These are phyloP conservation scores for Achlya hypogyna DNA, from an alignment of 352 stramenopile species.

Conservation along the genomic window DNA sequence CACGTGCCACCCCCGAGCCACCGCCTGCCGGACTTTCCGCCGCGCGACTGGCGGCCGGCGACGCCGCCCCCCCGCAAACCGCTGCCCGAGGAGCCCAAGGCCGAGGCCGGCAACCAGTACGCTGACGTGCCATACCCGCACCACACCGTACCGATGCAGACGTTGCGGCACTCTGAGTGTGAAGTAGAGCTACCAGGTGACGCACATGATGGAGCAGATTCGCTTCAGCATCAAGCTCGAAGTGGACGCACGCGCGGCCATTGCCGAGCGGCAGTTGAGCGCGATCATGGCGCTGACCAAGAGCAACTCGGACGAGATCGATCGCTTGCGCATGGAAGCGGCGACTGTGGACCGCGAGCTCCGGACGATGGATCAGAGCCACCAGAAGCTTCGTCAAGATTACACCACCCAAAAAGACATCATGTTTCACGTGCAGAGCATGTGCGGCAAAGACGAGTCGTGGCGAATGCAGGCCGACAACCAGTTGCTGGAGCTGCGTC, in stretches of 20 bases:
- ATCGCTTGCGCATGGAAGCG: slow-evolving; percentile 57
- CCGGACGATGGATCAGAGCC: slow-evolving; percentile 64
- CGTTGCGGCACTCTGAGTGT: too few relatives aligned
- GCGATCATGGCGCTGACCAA: slow-evolving; percentile 66
- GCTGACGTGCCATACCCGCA: background rate
- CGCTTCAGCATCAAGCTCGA: slow-evolving; percentile 74
- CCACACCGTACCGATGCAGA: background rate
- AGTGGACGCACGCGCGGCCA: slow-evolving; percentile 62
- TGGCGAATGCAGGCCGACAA: slow-evolving; percentile 81
- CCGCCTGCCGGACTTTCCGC: background rate
- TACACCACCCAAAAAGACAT: slow-evolving; percentile 78
- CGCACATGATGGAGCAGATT: slow-evolving; percentile 81
- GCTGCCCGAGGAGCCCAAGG: background rate
- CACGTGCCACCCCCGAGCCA: background rate
- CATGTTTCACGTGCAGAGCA: slow-evolving; percentile 63
- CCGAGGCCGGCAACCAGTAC: background rate
- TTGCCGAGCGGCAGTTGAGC: slow-evolving; percentile 70
- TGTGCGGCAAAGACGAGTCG: slow-evolving; percentile 79
- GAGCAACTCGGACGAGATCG: slow-evolving; percentile 56
- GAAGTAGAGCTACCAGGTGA: slow-evolving; percentile 60
- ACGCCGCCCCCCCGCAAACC: background rate
- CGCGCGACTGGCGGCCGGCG: background rate
- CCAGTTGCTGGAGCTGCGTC: slow-evolving; percentile 61
- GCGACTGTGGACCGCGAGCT: slow-evolving; percentile 62
- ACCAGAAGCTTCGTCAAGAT: slow-evolving; percentile 66